phyloP scores from a whole-genome alignment of 2,329 filamentous ascomycete species.

The Trichoderma oligosporum region DNA sequence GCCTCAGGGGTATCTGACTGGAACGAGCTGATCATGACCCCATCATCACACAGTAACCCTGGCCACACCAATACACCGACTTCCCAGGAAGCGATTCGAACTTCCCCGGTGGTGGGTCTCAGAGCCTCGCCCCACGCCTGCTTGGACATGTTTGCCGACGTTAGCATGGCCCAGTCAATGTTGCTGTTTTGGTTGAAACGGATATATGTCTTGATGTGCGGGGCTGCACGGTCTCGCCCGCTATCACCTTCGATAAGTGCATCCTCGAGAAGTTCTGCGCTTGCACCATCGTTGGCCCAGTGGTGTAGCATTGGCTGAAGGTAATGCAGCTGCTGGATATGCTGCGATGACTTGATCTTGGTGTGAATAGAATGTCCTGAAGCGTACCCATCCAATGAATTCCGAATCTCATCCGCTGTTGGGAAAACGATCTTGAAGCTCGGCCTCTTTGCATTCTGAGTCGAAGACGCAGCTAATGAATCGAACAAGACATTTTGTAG shows the following conservation, averaged over 20 bases:
- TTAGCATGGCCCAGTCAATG: constrained; percentile 82
- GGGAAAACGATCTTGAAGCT: constrained; percentile 74
- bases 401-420: constrained; percentile 71
- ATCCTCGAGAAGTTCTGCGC: constrained; percentile 32
- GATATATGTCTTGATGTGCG: constrained; percentile 88
- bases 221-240: constrained; percentile 66
- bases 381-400: constrained; percentile 70
- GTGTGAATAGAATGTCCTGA: constrained; percentile 80
- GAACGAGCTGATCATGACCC: constrained; percentile 67
- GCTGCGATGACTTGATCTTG: constrained; percentile 66
- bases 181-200: constrained; percentile 50
- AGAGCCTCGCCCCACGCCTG: constrained; percentile 78
- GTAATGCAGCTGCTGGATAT: constrained; percentile 70
- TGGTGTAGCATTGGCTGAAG: constrained; percentile 67
- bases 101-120: constrained; percentile 52
- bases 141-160: constrained; percentile 86
- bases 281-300: constrained; percentile 62
- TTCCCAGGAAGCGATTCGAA: constrained; percentile 77
- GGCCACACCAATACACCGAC: constrained; percentile 83
- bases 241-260: constrained; percentile 40
- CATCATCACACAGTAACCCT: constrained; percentile 46
- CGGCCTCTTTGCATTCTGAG: constrained; percentile 34
- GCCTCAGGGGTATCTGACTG: constrained; percentile 51
- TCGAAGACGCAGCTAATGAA: constrained; percentile 38
- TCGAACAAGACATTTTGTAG: constrained; percentile 61